A percentile compares a stretch with the other conserved stretches of the same genome.
Conservation (phyloP, 129 eudicot species). For the Oenanthe sinensis region DNA sequence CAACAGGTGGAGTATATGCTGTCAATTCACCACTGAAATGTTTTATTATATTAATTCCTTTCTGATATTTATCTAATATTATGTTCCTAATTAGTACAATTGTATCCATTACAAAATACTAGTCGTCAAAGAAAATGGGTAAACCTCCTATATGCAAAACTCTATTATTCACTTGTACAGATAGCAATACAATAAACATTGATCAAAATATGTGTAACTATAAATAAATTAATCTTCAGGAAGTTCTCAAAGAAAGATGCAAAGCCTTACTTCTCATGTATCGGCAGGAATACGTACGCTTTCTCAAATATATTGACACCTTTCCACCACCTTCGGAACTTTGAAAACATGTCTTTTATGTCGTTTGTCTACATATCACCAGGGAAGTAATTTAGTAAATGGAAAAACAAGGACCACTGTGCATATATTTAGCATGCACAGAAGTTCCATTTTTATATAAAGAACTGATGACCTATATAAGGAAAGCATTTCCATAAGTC, state of each 20-base stretch:
- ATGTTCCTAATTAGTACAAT: background rate
- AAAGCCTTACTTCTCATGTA: slow-evolving; percentile 66
- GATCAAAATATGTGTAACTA: background rate
- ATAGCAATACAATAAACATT: background rate
- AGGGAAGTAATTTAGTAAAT: slow-evolving; percentile 12
- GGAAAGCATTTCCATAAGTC: background rate
- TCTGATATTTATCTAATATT: background rate
- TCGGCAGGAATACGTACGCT: slow-evolving; percentile 73
- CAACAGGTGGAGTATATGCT: background rate
- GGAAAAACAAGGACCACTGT: background rate
- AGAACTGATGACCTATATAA: background rate
- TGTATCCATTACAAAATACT: background rate
- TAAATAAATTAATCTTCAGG: background rate
- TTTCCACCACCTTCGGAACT: slow-evolving; percentile 95
- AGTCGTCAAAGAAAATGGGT: background rate
- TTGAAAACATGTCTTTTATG: slow-evolving; percentile 42
- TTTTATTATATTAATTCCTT: background rate
- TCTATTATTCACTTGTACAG: background rate
- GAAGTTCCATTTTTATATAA: background rate
- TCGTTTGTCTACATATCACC: slow-evolving; percentile 36
- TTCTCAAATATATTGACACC: slow-evolving; percentile 73
- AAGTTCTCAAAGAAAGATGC: background rate
- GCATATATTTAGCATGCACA: background rate
- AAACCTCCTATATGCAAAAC: background rate
- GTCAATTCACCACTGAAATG: background rate